Conservation (phyloP, 257 asterid genomes). For the Rehmannia glutinosa region DNA sequence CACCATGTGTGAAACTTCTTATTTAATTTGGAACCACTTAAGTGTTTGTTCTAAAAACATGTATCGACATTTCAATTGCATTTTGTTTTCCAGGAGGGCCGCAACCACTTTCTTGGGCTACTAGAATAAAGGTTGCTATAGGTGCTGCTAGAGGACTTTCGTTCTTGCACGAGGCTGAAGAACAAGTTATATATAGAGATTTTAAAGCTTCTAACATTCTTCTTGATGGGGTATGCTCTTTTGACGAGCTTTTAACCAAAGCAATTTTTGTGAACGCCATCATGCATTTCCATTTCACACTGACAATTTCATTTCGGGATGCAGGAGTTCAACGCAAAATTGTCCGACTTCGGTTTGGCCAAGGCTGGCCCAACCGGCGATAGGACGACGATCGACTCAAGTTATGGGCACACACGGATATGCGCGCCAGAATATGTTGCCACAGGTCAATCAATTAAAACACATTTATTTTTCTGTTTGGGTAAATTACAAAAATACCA, state of each 20-base stretch:
- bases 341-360: background rate
- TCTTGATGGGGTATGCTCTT: slow-evolving; percentile 62
- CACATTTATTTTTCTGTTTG: too few species aligned
- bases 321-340: background rate
- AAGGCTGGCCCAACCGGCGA: background rate
- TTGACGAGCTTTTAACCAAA: background rate
- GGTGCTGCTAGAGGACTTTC: slow-evolving; percentile 94
- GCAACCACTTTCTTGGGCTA: slow-evolving; percentile 81
- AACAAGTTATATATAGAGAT: slow-evolving; percentile 83
- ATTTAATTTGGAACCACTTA: too few species aligned
- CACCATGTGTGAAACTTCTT: too few species aligned
- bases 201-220: slow-evolving; percentile 92
- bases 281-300: background rate
- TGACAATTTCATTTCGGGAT: background rate
- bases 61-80: background rate
- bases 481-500: background rate
- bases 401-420: background rate
- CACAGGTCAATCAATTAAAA: background rate
- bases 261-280: background rate
- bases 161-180: slow-evolving; percentile 82
- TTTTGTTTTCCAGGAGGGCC: slow-evolving; percentile 65
- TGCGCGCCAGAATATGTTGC: background rate
- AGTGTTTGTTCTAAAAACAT: background rate
- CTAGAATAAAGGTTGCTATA: slow-evolving; percentile 83
- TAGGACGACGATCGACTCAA: background rate